Percentiles rank a stretch among this genome's conserved stretches.
Evolutionary conservation across 257 asterid species (phyloP).

Genomic region (Anisodus acutangulus): DNA sequence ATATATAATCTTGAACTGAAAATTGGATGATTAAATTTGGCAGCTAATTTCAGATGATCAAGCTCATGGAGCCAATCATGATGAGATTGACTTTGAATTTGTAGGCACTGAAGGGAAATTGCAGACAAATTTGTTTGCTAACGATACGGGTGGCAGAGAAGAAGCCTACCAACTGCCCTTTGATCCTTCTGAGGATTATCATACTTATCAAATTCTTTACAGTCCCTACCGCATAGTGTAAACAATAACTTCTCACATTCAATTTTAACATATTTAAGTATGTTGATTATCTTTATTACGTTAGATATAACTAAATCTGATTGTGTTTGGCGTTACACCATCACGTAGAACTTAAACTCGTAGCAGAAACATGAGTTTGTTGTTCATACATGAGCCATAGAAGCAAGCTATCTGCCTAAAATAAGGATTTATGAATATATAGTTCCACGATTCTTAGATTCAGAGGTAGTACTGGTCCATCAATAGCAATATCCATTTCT

Average conservation of each 20-base stretch:
- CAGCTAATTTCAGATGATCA: conserved; percentile 14
- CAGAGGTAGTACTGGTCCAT: not conserved
- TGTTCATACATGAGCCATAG: not conserved
- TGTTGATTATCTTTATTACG: not conserved
- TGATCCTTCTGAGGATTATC: conserved; percentile 23
- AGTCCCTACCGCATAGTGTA: conserved; percentile 10
- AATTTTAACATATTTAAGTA: not conserved
- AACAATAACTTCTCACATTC: not conserved
- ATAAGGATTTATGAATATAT: too few species aligned
- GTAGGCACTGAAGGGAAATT: not conserved
- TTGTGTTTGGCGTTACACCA: not conserved
- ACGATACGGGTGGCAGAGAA: conserved; percentile 24
- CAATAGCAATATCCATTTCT: not conserved
- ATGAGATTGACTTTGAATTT: conserved; percentile 18
- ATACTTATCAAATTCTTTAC: conserved; percentile 26
- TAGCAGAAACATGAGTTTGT: not conserved
- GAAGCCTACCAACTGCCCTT: not conserved
- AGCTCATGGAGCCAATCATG: not conserved
- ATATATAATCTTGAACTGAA: not conserved
- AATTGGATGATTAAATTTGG: not conserved
- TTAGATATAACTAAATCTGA: not conserved
- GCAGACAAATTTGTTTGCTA: conserved; percentile 24
- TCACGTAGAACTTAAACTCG: too few species aligned
- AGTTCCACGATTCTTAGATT: not conserved
- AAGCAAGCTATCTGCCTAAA: not conserved